Base-by-base conservation (phyloP, 306 rosid species). In the Crataegus laevigata region DNA sequence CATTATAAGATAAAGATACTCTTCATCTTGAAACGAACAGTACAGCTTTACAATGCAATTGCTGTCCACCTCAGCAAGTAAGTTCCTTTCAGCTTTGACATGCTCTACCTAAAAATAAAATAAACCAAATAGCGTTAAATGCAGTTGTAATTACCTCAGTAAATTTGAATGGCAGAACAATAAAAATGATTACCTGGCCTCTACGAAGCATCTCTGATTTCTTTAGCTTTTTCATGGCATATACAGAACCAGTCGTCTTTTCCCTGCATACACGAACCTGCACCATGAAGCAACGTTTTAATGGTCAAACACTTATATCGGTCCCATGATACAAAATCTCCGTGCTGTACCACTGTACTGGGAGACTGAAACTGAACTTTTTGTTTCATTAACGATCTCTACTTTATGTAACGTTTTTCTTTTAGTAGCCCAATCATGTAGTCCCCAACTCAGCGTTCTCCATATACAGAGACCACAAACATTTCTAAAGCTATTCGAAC, bases 161-260 rank as follows among this genome's bases (percentile, higher is more conserved):
- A 70, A 73, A 73, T 36, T 54, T 70, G 79, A 71, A 58, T 66
- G 78, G 76, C 68, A 43, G 64, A 68, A 78, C 73, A 43, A 69
- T 78, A 75, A 72, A 79, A 80, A 66, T 54, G 40, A 54, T 85
- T 83, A 96, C 99, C 99, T 96, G 99, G 83, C 97, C 97, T 82
- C 98, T 83, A 57, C 98, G 98, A 83, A 96, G 99, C 98, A 96
- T 96, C 88, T 92, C 98, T 43, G 99, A 92, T 81, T 96, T 96
- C 89, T 96, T 96, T 43, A 96, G 93, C 74, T 96, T 96, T 87
- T 96, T 96, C 99, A 96, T 96, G 32, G 99, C 99, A 88, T 88
- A 96, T 30, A 96, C 99, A 78, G 88, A 87, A 81, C 84, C 92
- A 9, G 93, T 84, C 6, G 89, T 85, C 90, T 87, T 90, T 83